Evolutionary conservation across 2,329 filamentous ascomycete species (phyloP).

Genomic region (Akanthomyces uredinophilus): DNA sequence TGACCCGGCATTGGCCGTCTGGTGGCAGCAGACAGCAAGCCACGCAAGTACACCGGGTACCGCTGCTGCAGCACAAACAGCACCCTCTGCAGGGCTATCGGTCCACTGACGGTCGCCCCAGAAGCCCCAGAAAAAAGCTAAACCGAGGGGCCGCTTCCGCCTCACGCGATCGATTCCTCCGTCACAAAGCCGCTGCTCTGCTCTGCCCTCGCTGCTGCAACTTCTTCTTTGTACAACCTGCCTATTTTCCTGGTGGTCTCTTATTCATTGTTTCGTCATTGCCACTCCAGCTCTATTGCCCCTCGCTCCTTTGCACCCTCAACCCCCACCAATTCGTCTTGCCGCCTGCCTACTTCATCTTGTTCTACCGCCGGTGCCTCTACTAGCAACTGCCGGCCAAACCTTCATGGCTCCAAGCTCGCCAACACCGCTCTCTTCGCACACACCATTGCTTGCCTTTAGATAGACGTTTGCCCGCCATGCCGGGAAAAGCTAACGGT

Average conservation of each 20-base stretch:
- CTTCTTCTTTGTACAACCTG: background rate
- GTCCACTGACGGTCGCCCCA: slow-evolving; percentile 2
- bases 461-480: slow-evolving; percentile 21
- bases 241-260: slow-evolving; percentile 9
- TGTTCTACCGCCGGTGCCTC: background rate
- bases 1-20: background rate
- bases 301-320: background rate
- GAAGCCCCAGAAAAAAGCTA: slow-evolving; percentile 15
- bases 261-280: background rate
- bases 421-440: slow-evolving; percentile 3
- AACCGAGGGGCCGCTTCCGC: slow-evolving; percentile 14
- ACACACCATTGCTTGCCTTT: slow-evolving; percentile 4
- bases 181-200: slow-evolving; percentile 2
- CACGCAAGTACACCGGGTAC: background rate
- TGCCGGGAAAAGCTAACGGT: slow-evolving; percentile 54
- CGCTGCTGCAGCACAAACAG: too few relatives aligned
- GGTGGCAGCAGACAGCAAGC: background rate
- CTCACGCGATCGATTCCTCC: slow-evolving; percentile 16
- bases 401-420: background rate
- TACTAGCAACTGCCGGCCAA: background rate
- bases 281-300: background rate
- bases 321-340: background rate
- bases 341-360: background rate
- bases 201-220: slow-evolving; percentile 12
- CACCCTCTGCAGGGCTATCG: background rate